A percentile compares a stretch with the other conserved stretches of the same genome.
Conservation (phyloP, 129 eudicot genomes). For the Heracleum sosnowskyi region DNA sequence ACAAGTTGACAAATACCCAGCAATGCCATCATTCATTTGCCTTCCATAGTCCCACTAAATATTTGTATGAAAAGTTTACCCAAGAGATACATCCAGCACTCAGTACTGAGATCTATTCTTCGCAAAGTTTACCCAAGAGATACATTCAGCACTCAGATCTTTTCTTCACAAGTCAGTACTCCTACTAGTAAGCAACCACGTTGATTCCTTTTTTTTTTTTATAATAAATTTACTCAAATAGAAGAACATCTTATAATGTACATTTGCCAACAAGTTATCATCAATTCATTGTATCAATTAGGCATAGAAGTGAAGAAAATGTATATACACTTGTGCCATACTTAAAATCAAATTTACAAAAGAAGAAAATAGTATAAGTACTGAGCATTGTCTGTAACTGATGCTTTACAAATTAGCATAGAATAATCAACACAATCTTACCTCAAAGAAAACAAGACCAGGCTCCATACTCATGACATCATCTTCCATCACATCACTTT, state of each 20-base stretch:
- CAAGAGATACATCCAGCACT: background rate
- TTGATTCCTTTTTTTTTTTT: background rate
- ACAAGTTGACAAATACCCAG: background rate
- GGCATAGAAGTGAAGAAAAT: background rate
- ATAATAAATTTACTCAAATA: background rate
- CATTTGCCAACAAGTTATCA: background rate
- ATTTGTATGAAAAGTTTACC: background rate
- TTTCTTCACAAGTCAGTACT: background rate
- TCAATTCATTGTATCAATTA: background rate
- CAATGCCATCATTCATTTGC: background rate
- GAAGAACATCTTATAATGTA: background rate
- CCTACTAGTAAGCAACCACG: background rate
- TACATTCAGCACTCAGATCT: background rate
- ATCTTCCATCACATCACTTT: conserved; percentile 91
- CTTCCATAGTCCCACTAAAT: background rate
- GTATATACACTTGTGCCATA: background rate
- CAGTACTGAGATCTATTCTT: background rate
- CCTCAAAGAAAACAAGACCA: conserved; percentile 99
- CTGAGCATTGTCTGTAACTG: background rate
- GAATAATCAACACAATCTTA: conserved; percentile 17
- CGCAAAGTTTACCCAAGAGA: background rate
- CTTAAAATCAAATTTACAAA: background rate
- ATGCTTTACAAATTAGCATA: background rate
- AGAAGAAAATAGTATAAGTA: background rate
- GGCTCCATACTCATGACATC: conserved; percentile 92